Percentiles rank a stretch among this genome's conserved stretches.
Conservation (phyloP, 805 yeast genomes). For the Lipomyces spencermartinsiae region DNA sequence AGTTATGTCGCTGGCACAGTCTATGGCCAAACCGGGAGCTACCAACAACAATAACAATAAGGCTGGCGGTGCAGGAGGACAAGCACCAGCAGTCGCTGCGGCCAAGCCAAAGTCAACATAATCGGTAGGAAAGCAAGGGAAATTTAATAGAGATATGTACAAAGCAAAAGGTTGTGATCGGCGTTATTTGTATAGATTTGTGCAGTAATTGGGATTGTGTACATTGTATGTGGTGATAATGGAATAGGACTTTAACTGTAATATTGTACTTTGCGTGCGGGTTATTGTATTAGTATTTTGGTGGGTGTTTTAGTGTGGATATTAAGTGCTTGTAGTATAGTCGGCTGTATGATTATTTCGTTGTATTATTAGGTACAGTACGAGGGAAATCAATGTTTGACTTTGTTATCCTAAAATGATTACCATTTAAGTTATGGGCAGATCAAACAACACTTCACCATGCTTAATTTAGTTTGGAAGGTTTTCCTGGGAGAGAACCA, state of each 20-base stretch:
- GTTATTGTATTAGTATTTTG: background rate
- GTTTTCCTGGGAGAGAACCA: too few relatives aligned
- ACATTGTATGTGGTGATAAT: background rate
- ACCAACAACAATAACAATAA: background rate
- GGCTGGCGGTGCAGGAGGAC: background rate
- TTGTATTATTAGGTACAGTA: background rate
- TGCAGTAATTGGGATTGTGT: background rate
- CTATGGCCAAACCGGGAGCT: slow-evolving; percentile 14
- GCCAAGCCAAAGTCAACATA: background rate
- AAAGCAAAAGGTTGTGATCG: background rate
- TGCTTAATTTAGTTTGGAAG: too few relatives aligned
- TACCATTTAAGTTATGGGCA: too few relatives aligned
- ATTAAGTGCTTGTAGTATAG: background rate
- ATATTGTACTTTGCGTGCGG: background rate
- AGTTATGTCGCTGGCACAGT: slow-evolving; percentile 36
- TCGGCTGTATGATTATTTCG: background rate
- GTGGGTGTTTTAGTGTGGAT: background rate
- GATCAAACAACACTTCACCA: too few relatives aligned
- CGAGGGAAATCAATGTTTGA: background rate
- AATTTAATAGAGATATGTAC: background rate
- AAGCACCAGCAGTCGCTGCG: background rate
- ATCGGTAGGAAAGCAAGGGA: background rate
- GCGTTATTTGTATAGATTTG: background rate
- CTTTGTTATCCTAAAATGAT: background rate
- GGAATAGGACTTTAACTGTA: background rate